A percentile compares a stretch with the other conserved stretches of the same genome.
These are phyloP conservation scores for Eimeria acervulina DNA, from an alignment of 169 alveolate species.

Conservation along the genomic window DNA sequence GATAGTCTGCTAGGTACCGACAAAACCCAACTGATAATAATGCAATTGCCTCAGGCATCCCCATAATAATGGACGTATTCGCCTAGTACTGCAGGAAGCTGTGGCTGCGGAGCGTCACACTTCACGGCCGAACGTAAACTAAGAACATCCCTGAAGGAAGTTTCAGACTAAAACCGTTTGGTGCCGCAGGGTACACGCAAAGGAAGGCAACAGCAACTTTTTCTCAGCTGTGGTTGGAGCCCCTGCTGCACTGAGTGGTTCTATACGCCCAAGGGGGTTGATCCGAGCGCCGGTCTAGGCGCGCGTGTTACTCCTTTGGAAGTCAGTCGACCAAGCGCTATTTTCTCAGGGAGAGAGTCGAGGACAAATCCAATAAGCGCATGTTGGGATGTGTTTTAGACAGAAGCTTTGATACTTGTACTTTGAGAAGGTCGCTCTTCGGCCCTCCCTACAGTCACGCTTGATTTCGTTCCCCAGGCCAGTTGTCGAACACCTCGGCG, in stretches of 20 bases:
- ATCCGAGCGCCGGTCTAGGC: not conserved
- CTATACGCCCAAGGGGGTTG: not conserved
- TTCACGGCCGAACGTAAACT: conserved; percentile 14
- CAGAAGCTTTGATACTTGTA: conserved; percentile 21
- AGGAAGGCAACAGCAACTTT: not conserved
- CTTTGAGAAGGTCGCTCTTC: conserved; percentile 73
- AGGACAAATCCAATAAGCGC: not conserved
- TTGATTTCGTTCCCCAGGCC: not conserved
- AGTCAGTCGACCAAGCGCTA: not conserved
- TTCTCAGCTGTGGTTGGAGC: not conserved
- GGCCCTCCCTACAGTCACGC: conserved; percentile 48
- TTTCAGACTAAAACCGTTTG: not conserved
- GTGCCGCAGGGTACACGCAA: not conserved
- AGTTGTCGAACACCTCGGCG: conserved; percentile 11
- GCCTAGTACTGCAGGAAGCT: conserved; percentile 44
- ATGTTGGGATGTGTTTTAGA: conserved; percentile 67
- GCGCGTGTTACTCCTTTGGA: not conserved
- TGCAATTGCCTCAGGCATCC: not conserved
- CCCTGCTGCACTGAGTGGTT: not conserved
- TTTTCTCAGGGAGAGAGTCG: not conserved
- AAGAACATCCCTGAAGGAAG: not conserved
- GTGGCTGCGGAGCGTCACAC: conserved; percentile 65
- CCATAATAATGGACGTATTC: conserved; percentile 22
- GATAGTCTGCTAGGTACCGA: not conserved
- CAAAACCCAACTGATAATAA: not conserved